Base-by-base conservation (phyloP, 805 yeast genomes). In the Pichia membranifaciens region DNA sequence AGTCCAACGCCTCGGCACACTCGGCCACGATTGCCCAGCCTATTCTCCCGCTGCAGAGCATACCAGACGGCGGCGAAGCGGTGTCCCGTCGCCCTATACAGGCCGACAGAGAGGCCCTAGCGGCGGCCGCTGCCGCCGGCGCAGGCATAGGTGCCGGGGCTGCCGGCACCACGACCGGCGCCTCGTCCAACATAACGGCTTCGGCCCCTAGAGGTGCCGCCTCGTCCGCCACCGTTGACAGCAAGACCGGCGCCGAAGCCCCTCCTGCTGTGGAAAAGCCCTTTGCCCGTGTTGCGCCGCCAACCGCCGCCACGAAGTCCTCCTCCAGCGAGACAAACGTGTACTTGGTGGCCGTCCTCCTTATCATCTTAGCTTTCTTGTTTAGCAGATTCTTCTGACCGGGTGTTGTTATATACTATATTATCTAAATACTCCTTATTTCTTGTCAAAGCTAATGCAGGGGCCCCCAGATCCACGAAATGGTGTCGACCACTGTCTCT, bases 331-430 rank as follows among this genome's bases (percentile, higher is more conserved):
- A 37, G 36, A 33, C 44, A n/a, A 50, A 50, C 44, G 41, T 54
- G 17, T 55, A 56, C 43, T 43, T 56, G 31, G 28, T 51, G 23
- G 59, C 58, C 23, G 46, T 55, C 22, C 32, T 57, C 43, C 39
- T 56, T 17, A 49, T 57, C 22, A 31, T 58, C 22, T 34, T 56
- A 47, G 61, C 58, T 33, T 53, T 51, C 47, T 29, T 58, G 37
- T 40, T 54, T 38, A 48, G 53, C 21, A 56, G 57, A 49, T 51
- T 51, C 25, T 29, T 52, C 39, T 39, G 47, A 44, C 33, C 7
- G 29, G 10, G 10, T 25, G 29, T 25, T 25, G 29, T 25, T 25
- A 25, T 25, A 25, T 25, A 25, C 29, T 25, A 8, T 10, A 25
- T 25, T 10, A 25, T 8, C 7, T 25, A 25, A 25, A 25, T 25